Evolutionary conservation across 352 stramenopile genomes (phyloP), one percentile per base, ranked within the genome.

Genomic region (Phytophthora syringae): DNA sequence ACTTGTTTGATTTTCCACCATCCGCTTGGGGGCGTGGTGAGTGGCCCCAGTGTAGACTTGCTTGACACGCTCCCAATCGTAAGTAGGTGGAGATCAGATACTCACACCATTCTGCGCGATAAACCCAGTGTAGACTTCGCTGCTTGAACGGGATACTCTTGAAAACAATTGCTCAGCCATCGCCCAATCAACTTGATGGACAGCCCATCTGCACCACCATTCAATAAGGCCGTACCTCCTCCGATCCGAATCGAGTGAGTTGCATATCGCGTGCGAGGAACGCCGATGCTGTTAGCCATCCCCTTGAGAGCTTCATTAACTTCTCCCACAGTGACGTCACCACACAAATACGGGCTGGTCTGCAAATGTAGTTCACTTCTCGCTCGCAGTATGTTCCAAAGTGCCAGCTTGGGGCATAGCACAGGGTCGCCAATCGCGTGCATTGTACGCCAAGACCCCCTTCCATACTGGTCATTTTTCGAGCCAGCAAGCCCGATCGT

Each of bases 391-490:
- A 49, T 49, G 10, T 49, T 20, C 21, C 20, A 32, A 16, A 54
- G 47, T n/a, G 47, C 47, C 34, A 4, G 2, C n/a, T 16, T 22
- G 7, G 28, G 47, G 12, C 28, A 54, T 0, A 54, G n/a, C 1
- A 54, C 10, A 2, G n/a, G 15, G 24, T 56, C 34, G 9, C 50
- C 50, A 1, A 32, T 47, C 0, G 11, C 20, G 21, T 56, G 32
- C 50, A 56, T 56, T 15, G 50, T 47, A 3, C 50, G 3, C 50
- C 50, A 56, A 10, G 32, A 20, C 3, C 50, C 30, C 12, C 21
- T 20, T 16, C 34, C 34, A 12, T 48, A 56, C 39, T 56, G 34
- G 16, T 56, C 50, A 11, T 56, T 56, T 13, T 56, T 56, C 7
- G 50, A 36, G 3, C 34, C 50, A 2, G 11, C 13, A 16, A 55